Percentiles rank a stretch among this genome's conserved stretches.
These are phyloP conservation scores for Tulasnella sp. DNA, from an alignment of 768 basidiomycete species.

Conservation along the genomic window DNA sequence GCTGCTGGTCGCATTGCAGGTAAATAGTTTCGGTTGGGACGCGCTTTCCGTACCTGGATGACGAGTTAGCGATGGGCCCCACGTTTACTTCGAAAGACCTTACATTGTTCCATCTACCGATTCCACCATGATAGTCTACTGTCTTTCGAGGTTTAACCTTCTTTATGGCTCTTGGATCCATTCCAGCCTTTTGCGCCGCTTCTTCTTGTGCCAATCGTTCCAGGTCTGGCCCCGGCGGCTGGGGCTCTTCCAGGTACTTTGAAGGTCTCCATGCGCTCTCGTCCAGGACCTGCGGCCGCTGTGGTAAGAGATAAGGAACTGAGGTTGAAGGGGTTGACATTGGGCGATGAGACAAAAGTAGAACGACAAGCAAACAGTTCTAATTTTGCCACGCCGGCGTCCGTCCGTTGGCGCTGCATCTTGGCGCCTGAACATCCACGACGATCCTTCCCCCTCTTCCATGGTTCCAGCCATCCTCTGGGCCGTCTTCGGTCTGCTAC, in stretches of 20 bases:
- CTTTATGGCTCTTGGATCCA: constrained; percentile 76
- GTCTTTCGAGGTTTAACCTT: constrained; percentile 88
- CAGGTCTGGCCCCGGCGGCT: constrained; percentile 67
- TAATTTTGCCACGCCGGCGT: background rate
- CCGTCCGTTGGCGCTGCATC: background rate
- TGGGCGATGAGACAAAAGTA: background rate
- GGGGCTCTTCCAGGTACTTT: constrained; percentile 50
- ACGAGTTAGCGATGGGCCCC: background rate
- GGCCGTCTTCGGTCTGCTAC: background rate
- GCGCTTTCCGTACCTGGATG: constrained; percentile 58
- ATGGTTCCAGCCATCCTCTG: background rate
- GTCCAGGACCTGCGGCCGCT: background rate
- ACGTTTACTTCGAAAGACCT: constrained; percentile 20
- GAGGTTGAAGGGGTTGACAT: background rate
- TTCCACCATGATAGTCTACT: constrained; percentile 85
- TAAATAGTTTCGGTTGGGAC: constrained; percentile 65
- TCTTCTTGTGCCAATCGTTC: constrained; percentile 65
- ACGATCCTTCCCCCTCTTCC: background rate
- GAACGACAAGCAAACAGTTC: background rate
- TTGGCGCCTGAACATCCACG: background rate
- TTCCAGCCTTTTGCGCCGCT: constrained; percentile 47
- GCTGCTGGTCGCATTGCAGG: constrained; percentile 74
- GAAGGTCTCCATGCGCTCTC: constrained; percentile 53
- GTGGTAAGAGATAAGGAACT: background rate
- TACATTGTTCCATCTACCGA: constrained; percentile 80